phyloP scores from a whole-genome alignment of 352 stramenopile species.

The Blastocystis hominis region DNA sequence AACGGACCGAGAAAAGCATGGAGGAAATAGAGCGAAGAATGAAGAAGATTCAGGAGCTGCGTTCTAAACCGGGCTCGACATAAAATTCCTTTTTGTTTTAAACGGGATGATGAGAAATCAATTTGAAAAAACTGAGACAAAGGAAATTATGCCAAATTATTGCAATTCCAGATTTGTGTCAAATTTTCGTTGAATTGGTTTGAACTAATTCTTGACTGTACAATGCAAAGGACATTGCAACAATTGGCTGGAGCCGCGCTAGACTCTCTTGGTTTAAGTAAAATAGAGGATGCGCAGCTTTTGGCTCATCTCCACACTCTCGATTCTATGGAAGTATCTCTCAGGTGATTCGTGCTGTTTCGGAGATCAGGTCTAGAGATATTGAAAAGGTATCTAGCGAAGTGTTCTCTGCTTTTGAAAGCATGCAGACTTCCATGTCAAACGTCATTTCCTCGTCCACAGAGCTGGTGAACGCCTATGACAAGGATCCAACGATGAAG shows the following conservation, averaged over 20 bases:
- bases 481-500: slow-evolving; percentile 12
- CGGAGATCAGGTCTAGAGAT: background rate
- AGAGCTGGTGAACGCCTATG: background rate
- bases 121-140: background rate
- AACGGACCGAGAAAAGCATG: background rate
- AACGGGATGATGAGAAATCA: background rate
- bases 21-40: background rate
- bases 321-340: background rate
- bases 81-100: background rate
- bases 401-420: slow-evolving; percentile 30
- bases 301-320: slow-evolving; percentile 6
- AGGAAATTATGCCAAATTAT: too few relatives aligned
- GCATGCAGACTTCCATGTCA: background rate
- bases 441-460: background rate
- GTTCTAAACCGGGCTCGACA: background rate
- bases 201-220: background rate
- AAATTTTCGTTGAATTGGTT: background rate
- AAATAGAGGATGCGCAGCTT: slow-evolving; percentile 32
- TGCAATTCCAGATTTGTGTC: background rate
- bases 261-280: slow-evolving; percentile 17
- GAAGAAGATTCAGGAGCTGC: background rate
- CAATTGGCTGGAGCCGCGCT: slow-evolving; percentile 40
- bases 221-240: slow-evolving; percentile 37
- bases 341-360: background rate
- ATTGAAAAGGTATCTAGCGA: slow-evolving; percentile 46